Percentiles rank a stretch among this genome's conserved stretches.
Conservation (phyloP, 176 grass and related monocot species). For the Avena sativa region DNA sequence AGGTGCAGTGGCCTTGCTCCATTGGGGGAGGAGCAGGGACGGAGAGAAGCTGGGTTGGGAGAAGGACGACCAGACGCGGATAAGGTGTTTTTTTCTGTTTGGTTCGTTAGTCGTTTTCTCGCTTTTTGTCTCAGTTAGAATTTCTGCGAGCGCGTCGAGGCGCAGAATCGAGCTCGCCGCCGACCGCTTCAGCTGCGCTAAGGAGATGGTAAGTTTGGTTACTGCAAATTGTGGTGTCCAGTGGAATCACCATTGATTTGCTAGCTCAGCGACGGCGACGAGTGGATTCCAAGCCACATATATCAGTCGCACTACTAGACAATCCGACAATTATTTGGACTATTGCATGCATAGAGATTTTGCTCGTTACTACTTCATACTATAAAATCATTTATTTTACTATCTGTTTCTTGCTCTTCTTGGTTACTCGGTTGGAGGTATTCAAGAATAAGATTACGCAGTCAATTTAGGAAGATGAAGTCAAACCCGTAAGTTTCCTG, state of each 20-base stretch:
- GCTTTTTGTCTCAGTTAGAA: too few species aligned
- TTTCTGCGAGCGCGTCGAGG: too few species aligned
- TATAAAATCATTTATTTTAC: neutral
- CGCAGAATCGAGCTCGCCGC: too few species aligned
- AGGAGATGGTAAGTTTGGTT: slow-evolving; percentile 36
- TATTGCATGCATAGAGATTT: neutral
- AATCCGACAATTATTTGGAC: neutral
- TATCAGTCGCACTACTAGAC: neutral
- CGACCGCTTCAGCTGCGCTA: too few species aligned
- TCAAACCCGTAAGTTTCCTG: slow-evolving; percentile 54
- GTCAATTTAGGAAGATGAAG: slow-evolving; percentile 82
- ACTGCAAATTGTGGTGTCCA: neutral
- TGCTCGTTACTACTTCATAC: neutral
- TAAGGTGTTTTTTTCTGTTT: too few species aligned
- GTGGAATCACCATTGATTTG: too few species aligned
- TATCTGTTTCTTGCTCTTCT: neutral
- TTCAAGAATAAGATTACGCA: slow-evolving; percentile 87
- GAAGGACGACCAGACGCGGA: too few species aligned
- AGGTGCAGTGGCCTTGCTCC: too few species aligned
- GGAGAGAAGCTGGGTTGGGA: too few species aligned
- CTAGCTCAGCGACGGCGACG: neutral
- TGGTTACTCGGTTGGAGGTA: slow-evolving; percentile 65
- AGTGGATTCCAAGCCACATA: neutral
- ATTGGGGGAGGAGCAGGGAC: too few species aligned
- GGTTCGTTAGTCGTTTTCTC: too few species aligned